These are phyloP conservation scores for Daldinia grandis DNA, from an alignment of 495 filamentous ascomycete species.

Conservation along the genomic window DNA sequence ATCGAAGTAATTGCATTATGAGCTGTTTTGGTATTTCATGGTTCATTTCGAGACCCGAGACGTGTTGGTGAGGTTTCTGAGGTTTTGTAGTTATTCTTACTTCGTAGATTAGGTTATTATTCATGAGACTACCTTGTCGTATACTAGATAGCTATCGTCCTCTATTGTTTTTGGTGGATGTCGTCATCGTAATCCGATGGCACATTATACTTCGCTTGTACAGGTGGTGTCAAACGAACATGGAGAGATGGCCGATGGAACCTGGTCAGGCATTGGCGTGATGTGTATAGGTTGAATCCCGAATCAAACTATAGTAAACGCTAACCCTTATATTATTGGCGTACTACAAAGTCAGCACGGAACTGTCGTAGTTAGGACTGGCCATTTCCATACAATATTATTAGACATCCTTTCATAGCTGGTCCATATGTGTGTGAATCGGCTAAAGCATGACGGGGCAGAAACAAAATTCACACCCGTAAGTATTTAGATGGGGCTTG, in stretches of 20 bases:
- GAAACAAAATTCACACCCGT: slow-evolving; percentile 21
- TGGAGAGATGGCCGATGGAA: background rate
- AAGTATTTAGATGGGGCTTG: slow-evolving; percentile 20
- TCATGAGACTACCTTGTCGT: background rate
- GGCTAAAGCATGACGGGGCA: slow-evolving; percentile 11
- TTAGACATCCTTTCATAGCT: background rate
- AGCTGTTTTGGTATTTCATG: background rate
- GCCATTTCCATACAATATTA: background rate
- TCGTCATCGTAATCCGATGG: background rate
- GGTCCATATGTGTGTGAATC: background rate
- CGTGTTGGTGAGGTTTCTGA: background rate
- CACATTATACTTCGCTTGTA: background rate
- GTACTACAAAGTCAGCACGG: background rate
- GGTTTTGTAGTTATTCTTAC: background rate
- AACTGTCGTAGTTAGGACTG: background rate
- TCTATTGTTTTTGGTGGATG: background rate
- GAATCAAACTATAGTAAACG: background rate
- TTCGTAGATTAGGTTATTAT: background rate
- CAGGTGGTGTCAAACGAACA: background rate
- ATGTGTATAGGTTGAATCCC: background rate
- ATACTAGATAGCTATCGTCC: background rate
- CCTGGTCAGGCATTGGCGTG: background rate
- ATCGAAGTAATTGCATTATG: background rate
- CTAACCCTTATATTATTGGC: background rate
- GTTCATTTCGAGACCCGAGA: background rate